Percentiles rank a stretch among this genome's conserved stretches.
Evolutionary conservation across 345 rosid species (phyloP).

Genomic region (Lenwebbia sp.): DNA sequence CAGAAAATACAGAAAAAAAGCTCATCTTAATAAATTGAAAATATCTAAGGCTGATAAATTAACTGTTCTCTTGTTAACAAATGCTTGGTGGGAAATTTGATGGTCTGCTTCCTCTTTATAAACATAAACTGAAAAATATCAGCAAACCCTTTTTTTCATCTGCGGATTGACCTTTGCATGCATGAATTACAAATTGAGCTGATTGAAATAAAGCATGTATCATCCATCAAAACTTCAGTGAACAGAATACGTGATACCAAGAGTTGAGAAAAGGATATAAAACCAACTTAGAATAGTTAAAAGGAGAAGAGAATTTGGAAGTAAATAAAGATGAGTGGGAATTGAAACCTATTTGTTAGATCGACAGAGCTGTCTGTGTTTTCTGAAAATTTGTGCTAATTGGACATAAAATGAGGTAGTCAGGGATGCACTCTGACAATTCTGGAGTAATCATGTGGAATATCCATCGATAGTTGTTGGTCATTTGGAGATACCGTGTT

Average conservation of each 20-base stretch:
- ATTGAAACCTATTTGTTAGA: neutral
- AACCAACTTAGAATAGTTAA: neutral
- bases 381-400: neutral
- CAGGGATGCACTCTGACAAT: neutral
- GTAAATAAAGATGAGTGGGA: neutral
- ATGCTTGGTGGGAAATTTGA: neutral
- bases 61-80: neutral
- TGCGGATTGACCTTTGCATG: neutral
- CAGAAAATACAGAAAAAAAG: neutral
- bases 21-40: neutral
- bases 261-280: neutral
- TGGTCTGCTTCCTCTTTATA: neutral
- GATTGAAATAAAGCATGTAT: neutral
- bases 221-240: neutral
- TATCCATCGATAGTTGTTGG: neutral
- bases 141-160: neutral
- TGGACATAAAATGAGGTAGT: neutral
- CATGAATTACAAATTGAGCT: neutral
- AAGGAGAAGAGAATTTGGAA: neutral
- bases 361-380: neutral
- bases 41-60: neutral
- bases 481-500: neutral
- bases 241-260: neutral
- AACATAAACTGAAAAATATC: neutral
- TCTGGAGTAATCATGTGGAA: neutral